Base-by-base conservation (phyloP, 768 basidiomycete genomes). In the Boletus barrowsii region DNA sequence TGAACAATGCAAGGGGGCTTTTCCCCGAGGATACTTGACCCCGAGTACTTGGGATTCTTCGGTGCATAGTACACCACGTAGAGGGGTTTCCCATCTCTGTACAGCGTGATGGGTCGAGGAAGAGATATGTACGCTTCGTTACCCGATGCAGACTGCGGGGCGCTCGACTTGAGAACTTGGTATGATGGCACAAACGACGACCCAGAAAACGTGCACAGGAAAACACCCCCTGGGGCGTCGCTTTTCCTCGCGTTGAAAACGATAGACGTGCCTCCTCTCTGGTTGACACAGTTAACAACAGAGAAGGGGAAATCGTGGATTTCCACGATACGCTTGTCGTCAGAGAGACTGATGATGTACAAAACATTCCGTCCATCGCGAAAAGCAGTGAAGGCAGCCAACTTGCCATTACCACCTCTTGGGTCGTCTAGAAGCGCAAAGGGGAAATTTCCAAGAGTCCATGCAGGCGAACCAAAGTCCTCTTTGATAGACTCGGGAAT, bases 41-140 rank as follows among this genome's bases (percentile, higher is more conserved):
- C 84, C 1, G 68, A 61, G 58, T 84, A 90, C 0, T 72, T 64
- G 0, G 86, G 83, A 62, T 90, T 90, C 47, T 72, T 77, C 0
- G 90, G 90, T 0, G 81, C 74, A 60, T 87, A 88, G 62, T 79
- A 88, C 24, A 89, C 73, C 18, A 83, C 80, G 63, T 90, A 78
- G 14, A 89, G 62, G 1, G 78, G 73, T 29, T 73, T 68, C 29
- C 62, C 65, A 14, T 66, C 66, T 17, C 69, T 62, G 53, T 59
- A 51, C 9, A 86, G 63, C 5, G 78, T 74, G 45, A 83, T 73
- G 0, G 83, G 73, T 45, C 66, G 69, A 14, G 83, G 82, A 37
- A 66, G 65, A 2, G 86, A 83, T 37, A 87, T 70, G 36, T 72
- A 70, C 10, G 15, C 58, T 7, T 64, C 59, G 42, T 61, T 45